Percentiles rank a stretch among this genome's conserved stretches.
Evolutionary conservation across 2,329 filamentous ascomycete species (phyloP).

Genomic region (Akanthomyces lecanii): DNA sequence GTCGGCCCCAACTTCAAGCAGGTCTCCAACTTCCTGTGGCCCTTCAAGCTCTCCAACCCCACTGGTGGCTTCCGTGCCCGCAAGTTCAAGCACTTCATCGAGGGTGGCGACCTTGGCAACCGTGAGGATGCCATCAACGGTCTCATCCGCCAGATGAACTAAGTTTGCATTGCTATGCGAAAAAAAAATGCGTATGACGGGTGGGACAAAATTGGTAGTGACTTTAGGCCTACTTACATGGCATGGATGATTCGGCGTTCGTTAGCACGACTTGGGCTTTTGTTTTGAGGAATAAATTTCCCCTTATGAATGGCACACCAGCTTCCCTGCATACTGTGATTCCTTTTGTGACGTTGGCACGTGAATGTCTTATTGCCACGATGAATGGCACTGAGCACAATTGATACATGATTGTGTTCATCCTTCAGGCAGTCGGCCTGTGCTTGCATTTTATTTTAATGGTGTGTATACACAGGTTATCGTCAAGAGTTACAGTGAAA

Average conservation of each 20-base stretch:
- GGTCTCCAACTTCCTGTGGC: conserved; percentile 98
- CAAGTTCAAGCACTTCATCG: conserved; percentile 99
- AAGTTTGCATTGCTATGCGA: conserved; percentile 35
- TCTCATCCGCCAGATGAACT: conserved; percentile 98
- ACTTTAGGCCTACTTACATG: conserved; percentile 13
- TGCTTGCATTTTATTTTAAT: not conserved
- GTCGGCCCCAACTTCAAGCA: conserved; percentile 99
- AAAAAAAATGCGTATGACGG: conserved; percentile 31
- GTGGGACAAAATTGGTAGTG: conserved; percentile 13
- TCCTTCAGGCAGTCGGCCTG: not conserved
- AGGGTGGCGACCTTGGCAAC: conserved; percentile 98
- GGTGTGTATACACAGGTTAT: conserved; percentile 2
- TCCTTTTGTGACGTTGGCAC: conserved; percentile 12
- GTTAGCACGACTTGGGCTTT: conserved; percentile 34
- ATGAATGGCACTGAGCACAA: too few species aligned
- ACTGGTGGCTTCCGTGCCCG: conserved; percentile 91
- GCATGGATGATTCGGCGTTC: conserved; percentile 34
- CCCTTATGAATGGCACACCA: conserved; percentile 38
- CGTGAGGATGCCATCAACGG: conserved; percentile 97
- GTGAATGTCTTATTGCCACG: conserved; percentile 7
- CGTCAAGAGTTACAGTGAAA: conserved; percentile 11
- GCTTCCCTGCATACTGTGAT: conserved; percentile 29
- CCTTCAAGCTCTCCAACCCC: conserved; percentile 99
- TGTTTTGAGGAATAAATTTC: conserved; percentile 34
- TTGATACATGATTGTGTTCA: not conserved